These are phyloP conservation scores for Pseudotsuga menziesii DNA, from an alignment of 75 land plant genomes.

Conservation along the genomic window DNA sequence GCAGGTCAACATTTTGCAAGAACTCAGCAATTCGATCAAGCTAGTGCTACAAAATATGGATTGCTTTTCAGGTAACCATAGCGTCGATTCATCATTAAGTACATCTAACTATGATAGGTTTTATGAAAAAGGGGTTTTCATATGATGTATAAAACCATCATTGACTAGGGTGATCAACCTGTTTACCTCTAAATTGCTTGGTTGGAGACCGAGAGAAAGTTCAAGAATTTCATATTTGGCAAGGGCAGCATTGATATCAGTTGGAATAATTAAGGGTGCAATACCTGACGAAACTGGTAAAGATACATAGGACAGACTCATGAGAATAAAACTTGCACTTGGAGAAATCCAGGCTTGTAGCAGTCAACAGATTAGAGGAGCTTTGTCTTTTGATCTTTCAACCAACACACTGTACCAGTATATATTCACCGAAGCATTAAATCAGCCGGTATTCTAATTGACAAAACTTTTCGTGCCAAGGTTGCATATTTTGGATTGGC, in stretches of 20 bases:
- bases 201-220: slow-evolving; percentile 44
- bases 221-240: slow-evolving; percentile 53
- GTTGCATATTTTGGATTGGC: slow-evolving; percentile 75
- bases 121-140: slow-evolving; percentile 81
- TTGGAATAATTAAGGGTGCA: slow-evolving; percentile 86
- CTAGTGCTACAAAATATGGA: slow-evolving; percentile 89
- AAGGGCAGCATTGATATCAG: slow-evolving; percentile 80
- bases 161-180: slow-evolving; percentile 72
- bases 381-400: no score
- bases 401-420: slow-evolving; percentile 28
- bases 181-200: slow-evolving; percentile 81
- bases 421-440: slow-evolving; percentile 92
- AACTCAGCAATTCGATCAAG: slow-evolving; percentile 96
- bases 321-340: no score
- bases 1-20: slow-evolving; percentile 89
- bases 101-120: slow-evolving; percentile 87
- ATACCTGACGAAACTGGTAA: slow-evolving; percentile 8
- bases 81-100: slow-evolving; percentile 89
- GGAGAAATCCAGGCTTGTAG: no score
- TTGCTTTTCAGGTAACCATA: slow-evolving; percentile 54
- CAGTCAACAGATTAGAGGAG: no score
- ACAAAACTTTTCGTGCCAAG: slow-evolving; percentile 67
- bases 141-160: slow-evolving; percentile 69
- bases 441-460: slow-evolving; percentile 79
- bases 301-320: no score